A percentile compares a stretch with the other conserved stretches of the same genome.
Evolutionary conservation across 306 rosid species (phyloP).

Genomic region (Castanopsis chinensis): DNA sequence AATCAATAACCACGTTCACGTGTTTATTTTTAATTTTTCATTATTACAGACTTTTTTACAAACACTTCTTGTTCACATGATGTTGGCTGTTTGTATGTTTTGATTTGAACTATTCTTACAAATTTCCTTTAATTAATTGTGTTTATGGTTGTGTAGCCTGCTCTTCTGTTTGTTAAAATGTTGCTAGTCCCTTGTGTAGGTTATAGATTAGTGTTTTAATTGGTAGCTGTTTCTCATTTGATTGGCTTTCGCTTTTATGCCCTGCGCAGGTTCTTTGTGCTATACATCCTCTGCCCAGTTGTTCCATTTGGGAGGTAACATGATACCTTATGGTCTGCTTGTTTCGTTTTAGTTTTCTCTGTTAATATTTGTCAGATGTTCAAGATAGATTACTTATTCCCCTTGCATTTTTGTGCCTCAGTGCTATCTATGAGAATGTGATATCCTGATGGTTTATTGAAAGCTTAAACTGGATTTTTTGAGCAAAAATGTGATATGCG

Average conservation of each 20-base stretch:
- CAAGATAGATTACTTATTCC: background rate
- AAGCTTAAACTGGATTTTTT: too few species aligned
- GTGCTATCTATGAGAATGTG: too few species aligned
- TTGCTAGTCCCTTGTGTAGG: slow-evolving; percentile 2
- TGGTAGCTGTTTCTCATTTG: background rate
- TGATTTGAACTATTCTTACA: too few species aligned
- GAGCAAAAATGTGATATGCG: too few species aligned
- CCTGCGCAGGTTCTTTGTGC: slow-evolving; percentile 70
- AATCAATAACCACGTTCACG: too few species aligned
- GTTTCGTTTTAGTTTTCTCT: background rate
- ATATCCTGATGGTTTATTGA: too few species aligned
- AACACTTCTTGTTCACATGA: too few species aligned
- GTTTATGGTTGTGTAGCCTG: background rate
- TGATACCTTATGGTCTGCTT: slow-evolving; percentile 3
- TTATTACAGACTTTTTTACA: too few species aligned
- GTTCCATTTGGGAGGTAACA: slow-evolving; percentile 94
- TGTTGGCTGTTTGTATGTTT: too few species aligned
- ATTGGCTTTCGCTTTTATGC: slow-evolving; percentile 15
- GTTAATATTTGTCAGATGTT: background rate
- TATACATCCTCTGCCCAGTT: slow-evolving; percentile 83
- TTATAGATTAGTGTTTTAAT: background rate
- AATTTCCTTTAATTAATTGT: too few species aligned
- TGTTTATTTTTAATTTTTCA: too few species aligned
- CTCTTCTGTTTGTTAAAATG: background rate
- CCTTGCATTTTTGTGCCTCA: too few species aligned